phyloP scores from a whole-genome alignment of 1,139 yeast species.

The Nadsonia commutata region DNA sequence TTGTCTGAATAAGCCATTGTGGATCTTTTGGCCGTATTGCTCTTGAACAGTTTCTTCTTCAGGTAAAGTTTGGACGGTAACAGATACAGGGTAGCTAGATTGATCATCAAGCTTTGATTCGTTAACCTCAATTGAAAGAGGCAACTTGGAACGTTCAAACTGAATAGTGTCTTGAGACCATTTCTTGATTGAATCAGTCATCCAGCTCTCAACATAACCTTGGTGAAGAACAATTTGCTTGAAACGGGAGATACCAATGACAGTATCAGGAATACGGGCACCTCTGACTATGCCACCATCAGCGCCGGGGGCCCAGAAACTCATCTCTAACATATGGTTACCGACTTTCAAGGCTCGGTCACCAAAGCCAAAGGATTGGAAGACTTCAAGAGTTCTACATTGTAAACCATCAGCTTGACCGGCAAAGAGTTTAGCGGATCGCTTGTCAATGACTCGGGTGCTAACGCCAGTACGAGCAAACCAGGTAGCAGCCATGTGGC shows the following conservation, averaged over 20 bases:
- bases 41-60: conserved; percentile 17
- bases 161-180: conserved; percentile 16
- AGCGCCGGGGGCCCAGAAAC: conserved; percentile 14
- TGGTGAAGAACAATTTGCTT: conserved; percentile 24
- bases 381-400: conserved; percentile 23
- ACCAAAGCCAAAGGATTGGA: conserved; percentile 22
- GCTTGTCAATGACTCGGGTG: conserved; percentile 23
- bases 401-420: conserved; percentile 30
- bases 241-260: conserved; percentile 23
- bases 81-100: conserved; percentile 22
- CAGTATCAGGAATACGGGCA: conserved; percentile 21
- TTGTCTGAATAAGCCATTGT: conserved; percentile 23
- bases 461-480: conserved; percentile 23
- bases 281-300: conserved; percentile 14
- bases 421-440: conserved; percentile 19
- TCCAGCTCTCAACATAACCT: conserved; percentile 23
- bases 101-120: conserved; percentile 14
- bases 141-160: conserved; percentile 22
- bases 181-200: conserved; percentile 19
- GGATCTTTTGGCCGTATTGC: conserved; percentile 17
- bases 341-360: conserved; percentile 22
- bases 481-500: conserved; percentile 22
- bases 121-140: conserved; percentile 18
- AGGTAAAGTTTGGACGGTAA: conserved; percentile 15
- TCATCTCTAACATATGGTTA: conserved; percentile 19